phyloP scores from a whole-genome alignment of 345 rosid species.

The Angophora floribunda region DNA sequence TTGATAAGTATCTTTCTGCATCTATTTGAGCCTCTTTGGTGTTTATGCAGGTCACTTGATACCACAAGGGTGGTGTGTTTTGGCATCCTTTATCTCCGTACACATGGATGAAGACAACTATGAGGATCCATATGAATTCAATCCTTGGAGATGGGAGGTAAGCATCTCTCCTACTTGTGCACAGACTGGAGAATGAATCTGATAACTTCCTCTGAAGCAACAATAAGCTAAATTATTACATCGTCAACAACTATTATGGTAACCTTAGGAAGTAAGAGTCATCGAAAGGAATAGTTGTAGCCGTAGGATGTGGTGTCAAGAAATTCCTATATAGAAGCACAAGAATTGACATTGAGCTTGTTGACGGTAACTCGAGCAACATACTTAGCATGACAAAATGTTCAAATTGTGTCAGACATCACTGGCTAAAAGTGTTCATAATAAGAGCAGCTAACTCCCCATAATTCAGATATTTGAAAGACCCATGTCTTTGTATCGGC shows the following conservation, averaged over 20 bases:
- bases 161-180: background rate
- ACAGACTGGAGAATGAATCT: background rate
- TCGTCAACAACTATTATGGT: background rate
- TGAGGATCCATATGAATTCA: slow-evolving; percentile 63
- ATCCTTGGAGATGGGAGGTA: slow-evolving; percentile 99
- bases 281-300: background rate
- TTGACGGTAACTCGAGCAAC: background rate
- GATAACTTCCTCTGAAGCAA: background rate
- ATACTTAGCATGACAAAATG: background rate
- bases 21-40: background rate
- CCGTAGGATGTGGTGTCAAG: background rate
- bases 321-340: background rate
- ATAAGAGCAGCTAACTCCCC: background rate
- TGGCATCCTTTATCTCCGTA: slow-evolving; percentile 79
- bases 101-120: slow-evolving; percentile 86
- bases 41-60: slow-evolving; percentile 63
- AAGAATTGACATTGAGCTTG: background rate
- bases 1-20: background rate
- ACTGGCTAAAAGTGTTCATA: background rate
- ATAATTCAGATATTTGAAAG: background rate
- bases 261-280: background rate
- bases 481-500: background rate
- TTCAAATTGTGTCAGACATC: background rate
- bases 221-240: background rate
- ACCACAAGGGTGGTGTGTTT: slow-evolving; percentile 91